Conservation (phyloP, 2,329 filamentous ascomycete genomes). For the Penicillium capsulatum region DNA sequence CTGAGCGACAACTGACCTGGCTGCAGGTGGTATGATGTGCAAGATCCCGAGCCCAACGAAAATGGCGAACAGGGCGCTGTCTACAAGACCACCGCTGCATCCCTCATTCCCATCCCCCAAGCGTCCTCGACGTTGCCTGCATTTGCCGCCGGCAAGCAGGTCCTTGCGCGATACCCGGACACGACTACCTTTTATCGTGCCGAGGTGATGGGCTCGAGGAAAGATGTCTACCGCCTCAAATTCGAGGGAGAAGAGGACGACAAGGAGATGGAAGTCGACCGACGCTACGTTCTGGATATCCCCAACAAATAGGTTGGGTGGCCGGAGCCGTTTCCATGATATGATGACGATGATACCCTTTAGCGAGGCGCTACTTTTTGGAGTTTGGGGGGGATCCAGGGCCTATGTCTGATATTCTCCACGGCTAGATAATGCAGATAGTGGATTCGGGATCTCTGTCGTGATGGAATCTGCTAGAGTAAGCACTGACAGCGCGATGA, state of each 20-base stretch:
- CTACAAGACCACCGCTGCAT: conserved; percentile 68
- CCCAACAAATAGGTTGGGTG: conserved; percentile 41
- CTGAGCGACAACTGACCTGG: conserved; percentile 13
- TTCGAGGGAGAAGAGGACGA: conserved; percentile 75
- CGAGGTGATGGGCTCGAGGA: conserved; percentile 67
- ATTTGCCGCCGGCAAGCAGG: conserved; percentile 61
- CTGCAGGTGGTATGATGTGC: conserved; percentile 62
- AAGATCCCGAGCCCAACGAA: conserved; percentile 73
- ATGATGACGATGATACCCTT: conserved; percentile 28
- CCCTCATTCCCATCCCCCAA: conserved; percentile 71
- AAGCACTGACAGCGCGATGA: conserved; percentile 23
- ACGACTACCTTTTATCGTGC: conserved; percentile 84
- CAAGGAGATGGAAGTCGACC: conserved; percentile 70
- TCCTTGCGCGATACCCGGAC: conserved; percentile 74
- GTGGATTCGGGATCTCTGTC: not conserved
- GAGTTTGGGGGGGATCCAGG: conserved; percentile 12
- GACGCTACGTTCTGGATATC: conserved; percentile 73
- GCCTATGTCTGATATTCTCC: not conserved
- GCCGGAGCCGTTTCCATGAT: conserved; percentile 13
- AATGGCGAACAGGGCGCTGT: conserved; percentile 57
- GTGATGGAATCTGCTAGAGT: conserved; percentile 26
- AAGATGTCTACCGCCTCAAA: conserved; percentile 54
- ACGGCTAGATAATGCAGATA: too few relatives aligned
- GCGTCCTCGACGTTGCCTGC: conserved; percentile 58
- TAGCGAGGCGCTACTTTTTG: conserved; percentile 26